Percentiles rank a stretch among this genome's conserved stretches.
phyloP scores from a whole-genome alignment of 2,329 filamentous ascomycete species.

The Fusarium poae region DNA sequence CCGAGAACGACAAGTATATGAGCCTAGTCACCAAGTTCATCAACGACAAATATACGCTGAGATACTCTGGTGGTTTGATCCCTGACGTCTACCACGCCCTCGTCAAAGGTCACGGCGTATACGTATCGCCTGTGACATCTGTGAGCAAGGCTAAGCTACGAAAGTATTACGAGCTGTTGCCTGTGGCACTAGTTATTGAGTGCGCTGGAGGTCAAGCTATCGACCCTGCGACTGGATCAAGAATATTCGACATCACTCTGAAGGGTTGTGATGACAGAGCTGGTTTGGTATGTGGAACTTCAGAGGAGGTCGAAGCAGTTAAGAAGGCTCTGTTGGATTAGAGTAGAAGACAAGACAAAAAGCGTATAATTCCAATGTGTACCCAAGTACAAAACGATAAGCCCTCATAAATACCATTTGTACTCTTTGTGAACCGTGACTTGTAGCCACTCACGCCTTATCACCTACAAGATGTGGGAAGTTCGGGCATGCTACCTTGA shows the following conservation, averaged over 20 bases:
- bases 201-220: slow-evolving; percentile 70
- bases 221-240: slow-evolving; percentile 59
- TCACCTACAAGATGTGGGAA: slow-evolving; percentile 10
- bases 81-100: slow-evolving; percentile 71
- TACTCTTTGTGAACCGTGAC: background rate
- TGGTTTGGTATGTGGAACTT: slow-evolving; percentile 64
- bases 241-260: slow-evolving; percentile 58
- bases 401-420: background rate
- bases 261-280: slow-evolving; percentile 62
- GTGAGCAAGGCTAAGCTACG: slow-evolving; percentile 68
- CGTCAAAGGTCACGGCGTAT: slow-evolving; percentile 72
- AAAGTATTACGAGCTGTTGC: slow-evolving; percentile 69
- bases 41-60: slow-evolving; percentile 66
- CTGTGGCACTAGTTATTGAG: slow-evolving; percentile 71
- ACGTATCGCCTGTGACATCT: slow-evolving; percentile 68
- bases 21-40: slow-evolving; percentile 64
- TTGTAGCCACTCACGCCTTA: background rate
- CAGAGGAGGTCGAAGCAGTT: slow-evolving; percentile 61
- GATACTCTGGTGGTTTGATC: slow-evolving; percentile 72
- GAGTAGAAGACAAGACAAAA: background rate
- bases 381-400: background rate
- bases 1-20: slow-evolving; percentile 64
- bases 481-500: slow-evolving; percentile 30
- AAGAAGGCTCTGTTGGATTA: slow-evolving; percentile 38
- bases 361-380: background rate